Evolutionary conservation across 805 yeast species (phyloP), one percentile per base, ranked within the genome.

Genomic region (Zygosaccharomyces bisporus): DNA sequence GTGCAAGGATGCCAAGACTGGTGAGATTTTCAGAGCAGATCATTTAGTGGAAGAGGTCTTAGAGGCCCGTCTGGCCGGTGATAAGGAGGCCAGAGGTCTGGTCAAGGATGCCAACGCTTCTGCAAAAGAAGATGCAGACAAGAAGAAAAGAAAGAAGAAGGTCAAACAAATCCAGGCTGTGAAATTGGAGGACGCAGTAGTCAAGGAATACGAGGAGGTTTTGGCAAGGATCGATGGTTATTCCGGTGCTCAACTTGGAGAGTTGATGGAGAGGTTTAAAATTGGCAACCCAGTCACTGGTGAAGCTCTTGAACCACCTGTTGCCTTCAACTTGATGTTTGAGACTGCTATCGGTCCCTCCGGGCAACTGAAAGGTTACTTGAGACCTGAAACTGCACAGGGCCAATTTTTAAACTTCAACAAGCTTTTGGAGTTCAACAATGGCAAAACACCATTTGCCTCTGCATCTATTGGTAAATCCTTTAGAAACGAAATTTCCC

Each of bases 341-440:
- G 98, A 91, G 72, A 93, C 99, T 47, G 96, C 96, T 46, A 95
- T 93, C 67, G 99, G 99, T 44, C 99, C 99, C 50, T 86, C 97
- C 43, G 99, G 99, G 61, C 88, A 83, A 66, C 72, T 90, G 67
- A 90, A 86, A 74, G 99, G 99, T 55, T 93, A 79, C 71, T 72
- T 93, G 64, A 83, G 99, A 71, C 99, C 99, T 50, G 99, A 93
- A 74, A 93, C 99, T 52, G 99, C 99, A 19, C 99, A 93, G 76
- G 99, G 99, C 63, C 99, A 93, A 73, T 93, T 93, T 68, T 76
- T 93, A 64, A 93, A 93, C 77, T 93, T 93, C 73, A 79, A 80
- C 74, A 95, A 91, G 71, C 76, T 93, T 61, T 79, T 88, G 59
- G 99, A 93, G 62, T 86, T 81, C 76, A 93, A 93, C 79, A 93